A percentile compares a stretch with the other conserved stretches of the same genome.
phyloP scores from a whole-genome alignment of 768 basidiomycete genomes.

The Boletus subparvulus region DNA sequence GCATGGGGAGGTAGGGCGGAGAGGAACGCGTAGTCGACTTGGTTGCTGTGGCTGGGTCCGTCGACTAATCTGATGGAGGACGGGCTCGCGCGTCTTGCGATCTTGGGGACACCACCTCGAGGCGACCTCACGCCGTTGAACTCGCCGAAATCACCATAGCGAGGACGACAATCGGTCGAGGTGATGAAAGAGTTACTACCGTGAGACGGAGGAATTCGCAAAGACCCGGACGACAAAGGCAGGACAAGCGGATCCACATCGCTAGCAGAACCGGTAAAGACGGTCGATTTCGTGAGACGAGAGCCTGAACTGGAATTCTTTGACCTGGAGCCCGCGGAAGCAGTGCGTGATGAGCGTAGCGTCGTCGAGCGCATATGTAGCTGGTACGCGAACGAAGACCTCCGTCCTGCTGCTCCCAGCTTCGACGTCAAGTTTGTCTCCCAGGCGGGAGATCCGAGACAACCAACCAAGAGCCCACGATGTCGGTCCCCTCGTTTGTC shows the following conservation, averaged over 20 bases:
- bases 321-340: background rate
- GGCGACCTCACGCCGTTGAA: background rate
- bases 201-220: background rate
- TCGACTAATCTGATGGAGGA: slow-evolving; percentile 29
- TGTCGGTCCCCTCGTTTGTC: slow-evolving; percentile 2
- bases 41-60: slow-evolving; percentile 8
- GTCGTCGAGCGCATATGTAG: slow-evolving; percentile 6
- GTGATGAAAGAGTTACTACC: background rate
- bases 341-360: background rate
- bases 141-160: slow-evolving; percentile 10
- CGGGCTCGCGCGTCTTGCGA: slow-evolving; percentile 13
- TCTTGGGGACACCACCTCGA: background rate
- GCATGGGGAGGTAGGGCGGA: slow-evolving; percentile 22
- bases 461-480: slow-evolving; percentile 27
- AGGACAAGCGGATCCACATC: slow-evolving; percentile 1
- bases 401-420: background rate
- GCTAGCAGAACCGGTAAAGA: slow-evolving; percentile 3
- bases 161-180: background rate
- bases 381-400: slow-evolving; percentile 8
- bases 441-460: slow-evolving; percentile 34
- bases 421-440: slow-evolving; percentile 23
- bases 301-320: slow-evolving; percentile 4
- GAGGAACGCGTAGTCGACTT: slow-evolving; percentile 25
- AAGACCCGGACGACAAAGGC: background rate
- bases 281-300: slow-evolving; percentile 8